A percentile compares a stretch with the other conserved stretches of the same genome.
Conservation (phyloP, 2,329 filamentous ascomycete species). For the Ascochyta viciae-villosae region DNA sequence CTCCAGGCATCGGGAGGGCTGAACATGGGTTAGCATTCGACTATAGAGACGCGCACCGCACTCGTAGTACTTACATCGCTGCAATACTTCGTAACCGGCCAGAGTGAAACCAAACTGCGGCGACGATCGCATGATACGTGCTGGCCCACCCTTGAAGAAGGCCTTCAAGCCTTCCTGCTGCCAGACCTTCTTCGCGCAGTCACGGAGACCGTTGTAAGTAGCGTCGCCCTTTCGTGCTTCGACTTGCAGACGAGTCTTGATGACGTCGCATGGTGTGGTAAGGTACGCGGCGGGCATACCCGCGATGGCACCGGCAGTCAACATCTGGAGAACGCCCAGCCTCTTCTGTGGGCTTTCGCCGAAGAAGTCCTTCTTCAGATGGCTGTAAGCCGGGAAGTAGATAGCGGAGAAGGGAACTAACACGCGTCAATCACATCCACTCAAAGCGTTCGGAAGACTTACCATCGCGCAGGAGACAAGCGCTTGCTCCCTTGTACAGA, state of each 20-base stretch:
- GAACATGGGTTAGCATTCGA: background rate
- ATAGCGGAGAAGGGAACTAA: conserved; percentile 94
- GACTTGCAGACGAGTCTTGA: conserved; percentile 98
- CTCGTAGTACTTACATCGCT: conserved; percentile 57
- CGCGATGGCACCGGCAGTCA: conserved; percentile 89
- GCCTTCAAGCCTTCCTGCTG: conserved; percentile 92
- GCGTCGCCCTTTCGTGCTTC: conserved; percentile 96
- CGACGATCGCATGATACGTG: conserved; percentile 91
- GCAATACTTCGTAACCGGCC: conserved; percentile 91
- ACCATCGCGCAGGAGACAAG: conserved; percentile 86
- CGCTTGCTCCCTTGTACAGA: conserved; percentile 94
- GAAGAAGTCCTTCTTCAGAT: conserved; percentile 92
- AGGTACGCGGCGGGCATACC: conserved; percentile 73
- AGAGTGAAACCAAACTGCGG: conserved; percentile 98
- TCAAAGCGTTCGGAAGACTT: conserved; percentile 16
- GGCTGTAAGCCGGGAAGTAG: conserved; percentile 96
- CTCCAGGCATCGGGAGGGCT: conserved; percentile 76
- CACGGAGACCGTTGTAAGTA: conserved; percentile 83
- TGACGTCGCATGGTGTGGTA: conserved; percentile 96
- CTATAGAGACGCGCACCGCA: background rate
- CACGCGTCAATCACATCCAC: conserved; percentile 19
- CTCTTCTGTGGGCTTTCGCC: conserved; percentile 88
- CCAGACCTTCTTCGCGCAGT: conserved; percentile 83
- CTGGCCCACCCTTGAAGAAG: conserved; percentile 98
- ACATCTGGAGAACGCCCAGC: conserved; percentile 86